phyloP scores from a whole-genome alignment of 2,329 filamentous ascomycete species.

The Tympanopsis confertula region DNA sequence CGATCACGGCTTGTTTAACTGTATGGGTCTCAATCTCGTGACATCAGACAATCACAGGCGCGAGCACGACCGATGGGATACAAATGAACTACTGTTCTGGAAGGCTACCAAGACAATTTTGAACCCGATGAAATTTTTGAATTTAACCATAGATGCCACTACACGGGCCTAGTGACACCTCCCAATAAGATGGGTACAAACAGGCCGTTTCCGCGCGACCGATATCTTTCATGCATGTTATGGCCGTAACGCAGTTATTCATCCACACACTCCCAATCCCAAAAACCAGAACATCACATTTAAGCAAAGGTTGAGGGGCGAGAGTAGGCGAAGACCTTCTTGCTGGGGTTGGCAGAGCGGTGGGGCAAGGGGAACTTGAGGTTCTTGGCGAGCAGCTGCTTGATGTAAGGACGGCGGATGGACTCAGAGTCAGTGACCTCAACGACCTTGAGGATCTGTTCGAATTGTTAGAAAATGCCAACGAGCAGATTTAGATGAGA shows the following conservation, averaged over 20 bases:
- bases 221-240: slow-evolving; percentile 24
- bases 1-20: no score
- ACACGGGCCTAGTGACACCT: no score
- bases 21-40: no score
- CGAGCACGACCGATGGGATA: no score
- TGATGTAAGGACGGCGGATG: slow-evolving; percentile 98
- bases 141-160: no score
- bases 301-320: slow-evolving; percentile 98
- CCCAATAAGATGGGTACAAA: slow-evolving; percentile 20
- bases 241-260: slow-evolving; percentile 27
- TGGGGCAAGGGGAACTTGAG: slow-evolving; percentile 98
- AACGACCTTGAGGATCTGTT: slow-evolving; percentile 90
- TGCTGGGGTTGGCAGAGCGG: slow-evolving; percentile 74
- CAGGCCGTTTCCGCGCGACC: slow-evolving; percentile 18
- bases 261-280: slow-evolving; percentile 22
- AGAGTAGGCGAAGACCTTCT: slow-evolving; percentile 86
- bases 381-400: slow-evolving; percentile 89
- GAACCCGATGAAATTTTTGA: no score
- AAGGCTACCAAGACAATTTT: no score
- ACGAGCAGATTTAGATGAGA: not conserved
- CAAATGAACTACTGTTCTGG: no score
- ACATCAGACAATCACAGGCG: no score
- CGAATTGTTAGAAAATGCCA: slow-evolving; percentile 10
- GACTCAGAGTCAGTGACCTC: slow-evolving; percentile 91
- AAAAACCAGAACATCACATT: slow-evolving; percentile 19